Percentiles rank a stretch among this genome's conserved stretches.
These are phyloP conservation scores for Beauveria australis DNA, from an alignment of 2,329 filamentous ascomycete genomes.

Conservation along the genomic window DNA sequence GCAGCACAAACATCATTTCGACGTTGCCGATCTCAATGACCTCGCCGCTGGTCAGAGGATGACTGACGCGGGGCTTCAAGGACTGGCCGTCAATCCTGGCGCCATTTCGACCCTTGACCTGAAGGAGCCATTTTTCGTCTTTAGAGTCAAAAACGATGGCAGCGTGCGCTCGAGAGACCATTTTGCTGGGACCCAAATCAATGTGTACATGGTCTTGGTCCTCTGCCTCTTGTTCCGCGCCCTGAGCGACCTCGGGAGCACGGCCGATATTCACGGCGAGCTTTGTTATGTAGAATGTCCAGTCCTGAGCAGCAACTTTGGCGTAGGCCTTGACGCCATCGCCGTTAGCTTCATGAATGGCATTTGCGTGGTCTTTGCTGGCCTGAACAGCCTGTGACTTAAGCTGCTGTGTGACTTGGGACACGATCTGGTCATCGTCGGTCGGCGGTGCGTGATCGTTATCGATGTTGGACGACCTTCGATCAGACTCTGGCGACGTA, in stretches of 20 bases:
- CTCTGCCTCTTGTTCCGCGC: conserved; percentile 35
- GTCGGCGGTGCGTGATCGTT: conserved; percentile 30
- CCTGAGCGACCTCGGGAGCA: conserved; percentile 42
- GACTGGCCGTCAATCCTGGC: conserved; percentile 71
- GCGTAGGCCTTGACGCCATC: conserved; percentile 67
- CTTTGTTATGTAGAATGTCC: conserved; percentile 76
- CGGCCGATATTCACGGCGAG: conserved; percentile 71
- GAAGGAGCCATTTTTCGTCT: conserved; percentile 69
- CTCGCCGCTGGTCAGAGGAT: conserved; percentile 71
- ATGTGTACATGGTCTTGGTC: conserved; percentile 62
- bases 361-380: conserved; percentile 54
- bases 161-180: conserved; percentile 70
- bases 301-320: conserved; percentile 72
- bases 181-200: conserved; percentile 77
- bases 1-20: conserved; percentile 99
- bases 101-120: conserved; percentile 86
- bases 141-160: conserved; percentile 64
- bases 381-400: conserved; percentile 46
- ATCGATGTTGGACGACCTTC: conserved; percentile 17
- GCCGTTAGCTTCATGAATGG: conserved; percentile 52
- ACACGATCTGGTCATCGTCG: conserved; percentile 49
- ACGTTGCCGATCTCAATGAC: conserved; percentile 87
- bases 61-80: conserved; percentile 58
- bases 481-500: conserved; percentile 13
- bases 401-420: conserved; percentile 46